Conservation (phyloP, 768 basidiomycete genomes). For the Collybia sp. region DNA sequence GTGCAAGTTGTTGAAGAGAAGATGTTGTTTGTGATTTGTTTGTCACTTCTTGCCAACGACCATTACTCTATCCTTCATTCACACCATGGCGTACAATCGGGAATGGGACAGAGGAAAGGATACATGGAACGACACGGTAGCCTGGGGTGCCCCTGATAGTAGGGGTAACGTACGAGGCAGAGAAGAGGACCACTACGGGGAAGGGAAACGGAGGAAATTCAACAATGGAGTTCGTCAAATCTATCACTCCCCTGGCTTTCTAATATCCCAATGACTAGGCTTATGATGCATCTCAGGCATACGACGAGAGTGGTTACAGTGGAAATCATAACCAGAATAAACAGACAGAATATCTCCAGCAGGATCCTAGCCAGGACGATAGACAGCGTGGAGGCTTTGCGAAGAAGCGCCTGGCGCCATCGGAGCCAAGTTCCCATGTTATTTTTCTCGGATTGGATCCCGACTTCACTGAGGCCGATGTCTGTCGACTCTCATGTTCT, state of each 20-base stretch:
- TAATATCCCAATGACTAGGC: conserved; percentile 27
- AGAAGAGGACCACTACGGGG: conserved; percentile 66
- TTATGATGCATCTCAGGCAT: conserved; percentile 43
- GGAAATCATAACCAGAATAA: conserved; percentile 19
- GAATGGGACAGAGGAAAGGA: conserved; percentile 87
- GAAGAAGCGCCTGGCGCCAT: conserved; percentile 79
- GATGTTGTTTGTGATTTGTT: conserved; percentile 34
- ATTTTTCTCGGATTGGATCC: conserved; percentile 93
- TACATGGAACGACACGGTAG: conserved; percentile 40
- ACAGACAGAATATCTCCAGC: conserved; percentile 41
- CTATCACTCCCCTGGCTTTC: not conserved
- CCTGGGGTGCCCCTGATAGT: conserved; percentile 33
- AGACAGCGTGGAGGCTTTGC: conserved; percentile 19
- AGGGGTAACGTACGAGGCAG: conserved; percentile 44
- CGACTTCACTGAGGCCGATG: conserved; percentile 91
- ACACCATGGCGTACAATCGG: conserved; percentile 68
- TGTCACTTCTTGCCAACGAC: conserved; percentile 23
- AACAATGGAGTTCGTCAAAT: conserved; percentile 62
- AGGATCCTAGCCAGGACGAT: conserved; percentile 27
- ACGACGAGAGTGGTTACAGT: conserved; percentile 40
- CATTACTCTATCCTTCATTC: conserved; percentile 17
- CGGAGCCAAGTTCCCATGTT: conserved; percentile 87
- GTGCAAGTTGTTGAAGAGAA: conserved; percentile 20
- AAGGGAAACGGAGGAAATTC: conserved; percentile 76
- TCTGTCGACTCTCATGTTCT: conserved; percentile 47